phyloP scores from a whole-genome alignment of 1,284 basidiomycete genomes.

The Abortiporus biennis region DNA sequence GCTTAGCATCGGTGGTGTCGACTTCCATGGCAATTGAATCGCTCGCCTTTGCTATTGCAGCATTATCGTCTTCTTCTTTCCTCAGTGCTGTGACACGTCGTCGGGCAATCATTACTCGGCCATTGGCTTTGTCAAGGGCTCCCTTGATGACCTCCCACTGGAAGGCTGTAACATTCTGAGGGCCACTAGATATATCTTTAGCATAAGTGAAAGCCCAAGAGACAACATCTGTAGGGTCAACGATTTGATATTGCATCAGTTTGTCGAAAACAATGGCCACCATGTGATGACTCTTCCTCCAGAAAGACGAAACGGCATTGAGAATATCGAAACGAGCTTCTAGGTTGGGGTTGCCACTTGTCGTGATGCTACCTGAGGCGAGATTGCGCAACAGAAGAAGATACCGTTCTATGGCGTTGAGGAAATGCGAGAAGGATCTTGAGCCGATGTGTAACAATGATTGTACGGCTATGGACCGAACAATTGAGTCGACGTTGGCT shows the following conservation, averaged over 20 bases:
- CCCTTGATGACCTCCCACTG: conserved; percentile 82
- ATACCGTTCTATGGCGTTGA: conserved; percentile 97
- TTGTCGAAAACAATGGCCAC: conserved; percentile 93
- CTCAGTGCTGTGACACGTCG: conserved; percentile 66
- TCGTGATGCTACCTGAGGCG: conserved; percentile 35
- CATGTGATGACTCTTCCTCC: conserved; percentile 80
- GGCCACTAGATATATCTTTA: neutral
- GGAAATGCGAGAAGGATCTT: conserved; percentile 95
- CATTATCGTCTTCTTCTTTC: conserved; percentile 83
- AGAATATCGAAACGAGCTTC: conserved; percentile 71
- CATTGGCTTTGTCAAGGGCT: conserved; percentile 85
- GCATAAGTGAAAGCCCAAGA: conserved; percentile 74
- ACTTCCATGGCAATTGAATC: conserved; percentile 57
- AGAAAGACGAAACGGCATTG: conserved; percentile 68
- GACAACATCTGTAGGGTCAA: conserved; percentile 91
- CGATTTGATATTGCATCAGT: conserved; percentile 96
- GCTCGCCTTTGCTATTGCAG: conserved; percentile 66
- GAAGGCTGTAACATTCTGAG: conserved; percentile 33
- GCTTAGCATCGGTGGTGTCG: conserved; percentile 60
- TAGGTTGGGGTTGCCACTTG: conserved; percentile 35
- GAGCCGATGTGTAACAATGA: conserved; percentile 88
- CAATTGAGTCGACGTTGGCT: conserved; percentile 55
- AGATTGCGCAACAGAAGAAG: conserved; percentile 82
- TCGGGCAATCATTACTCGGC: conserved; percentile 72
- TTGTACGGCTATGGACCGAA: conserved; percentile 83